phyloP scores from a whole-genome alignment of 495 filamentous ascomycete genomes.

The Lophium mytilinum region DNA sequence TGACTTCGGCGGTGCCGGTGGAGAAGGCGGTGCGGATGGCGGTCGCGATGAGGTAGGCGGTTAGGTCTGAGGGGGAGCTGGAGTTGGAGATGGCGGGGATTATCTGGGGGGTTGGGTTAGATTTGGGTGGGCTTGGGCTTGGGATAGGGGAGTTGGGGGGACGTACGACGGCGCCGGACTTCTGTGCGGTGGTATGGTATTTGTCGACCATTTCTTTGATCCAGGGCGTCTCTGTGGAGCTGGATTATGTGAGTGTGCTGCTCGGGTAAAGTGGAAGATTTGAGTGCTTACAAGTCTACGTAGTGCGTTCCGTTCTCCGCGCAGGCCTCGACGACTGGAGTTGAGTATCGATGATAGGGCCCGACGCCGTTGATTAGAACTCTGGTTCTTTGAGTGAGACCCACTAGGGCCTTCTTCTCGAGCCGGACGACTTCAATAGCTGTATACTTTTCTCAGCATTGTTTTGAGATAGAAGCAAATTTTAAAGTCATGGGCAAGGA shows the following conservation, averaged over 20 bases:
- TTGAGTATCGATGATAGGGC: constrained; percentile 66
- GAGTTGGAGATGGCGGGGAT: constrained; percentile 16
- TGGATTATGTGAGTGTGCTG: no score
- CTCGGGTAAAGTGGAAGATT: no score
- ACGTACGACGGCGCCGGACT: no score
- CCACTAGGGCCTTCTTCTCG: constrained; percentile 46
- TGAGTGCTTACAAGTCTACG: constrained; percentile 48
- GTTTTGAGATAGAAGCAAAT: no score
- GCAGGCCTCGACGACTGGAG: constrained; percentile 71
- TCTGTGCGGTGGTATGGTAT: no score
- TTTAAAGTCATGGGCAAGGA: background rate
- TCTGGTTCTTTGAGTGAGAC: constrained; percentile 59
- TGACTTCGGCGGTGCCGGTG: background rate
- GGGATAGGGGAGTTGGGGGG: background rate
- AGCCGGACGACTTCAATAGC: constrained; percentile 41
- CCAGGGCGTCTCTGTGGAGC: no score
- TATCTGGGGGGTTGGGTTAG: background rate
- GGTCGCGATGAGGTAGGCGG: constrained; percentile 61
- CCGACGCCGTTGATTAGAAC: constrained; percentile 73
- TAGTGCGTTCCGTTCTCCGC: constrained; percentile 77
- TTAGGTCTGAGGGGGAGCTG: constrained; percentile 67
- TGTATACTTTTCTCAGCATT: no score
- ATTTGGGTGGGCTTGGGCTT: background rate
- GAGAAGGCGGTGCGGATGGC: constrained; percentile 47
- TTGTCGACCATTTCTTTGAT: no score